Conservation (phyloP, 768 basidiomycete genomes). For the Boletus bicolor region DNA sequence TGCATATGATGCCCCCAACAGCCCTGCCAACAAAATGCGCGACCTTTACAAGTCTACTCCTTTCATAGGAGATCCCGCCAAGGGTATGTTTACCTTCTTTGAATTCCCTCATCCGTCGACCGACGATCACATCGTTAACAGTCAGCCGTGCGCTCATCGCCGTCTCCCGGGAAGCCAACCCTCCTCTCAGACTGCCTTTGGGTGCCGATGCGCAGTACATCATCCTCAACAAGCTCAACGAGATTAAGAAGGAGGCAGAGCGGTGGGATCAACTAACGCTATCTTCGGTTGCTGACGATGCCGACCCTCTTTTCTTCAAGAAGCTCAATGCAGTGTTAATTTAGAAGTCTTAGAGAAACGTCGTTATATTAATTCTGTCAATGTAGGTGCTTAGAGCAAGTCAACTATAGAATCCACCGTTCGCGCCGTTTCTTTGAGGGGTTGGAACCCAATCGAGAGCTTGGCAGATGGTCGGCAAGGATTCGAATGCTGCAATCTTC, state of each 20-base stretch:
- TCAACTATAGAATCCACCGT: neutral
- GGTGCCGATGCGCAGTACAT: slow-evolving; percentile 19
- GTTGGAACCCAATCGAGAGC: slow-evolving; percentile 12
- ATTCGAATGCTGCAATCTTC: no score
- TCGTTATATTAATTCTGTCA: neutral
- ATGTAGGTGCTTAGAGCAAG: no score
- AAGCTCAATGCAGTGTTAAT: neutral
- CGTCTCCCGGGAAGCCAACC: slow-evolving; percentile 18
- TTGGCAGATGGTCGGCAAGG: no score
- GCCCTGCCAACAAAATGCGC: slow-evolving; percentile 14
- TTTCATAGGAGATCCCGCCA: slow-evolving; percentile 3
- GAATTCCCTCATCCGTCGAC: neutral
- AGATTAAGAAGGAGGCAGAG: slow-evolving; percentile 18
- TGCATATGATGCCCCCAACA: slow-evolving; percentile 14
- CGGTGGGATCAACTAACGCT: slow-evolving; percentile 11
- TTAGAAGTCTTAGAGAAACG: neutral
- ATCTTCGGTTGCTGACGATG: slow-evolving; percentile 22
- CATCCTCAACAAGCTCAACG: slow-evolving; percentile 13
- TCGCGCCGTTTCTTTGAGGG: slow-evolving; percentile 13
- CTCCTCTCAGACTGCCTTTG: slow-evolving; percentile 21
- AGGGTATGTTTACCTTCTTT: slow-evolving; percentile 5
- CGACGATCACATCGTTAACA: slow-evolving; percentile 1
- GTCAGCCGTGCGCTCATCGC: slow-evolving; percentile 15
- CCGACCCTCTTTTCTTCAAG: slow-evolving; percentile 15
- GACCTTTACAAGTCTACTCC: neutral